Evolutionary conservation across 2,329 filamentous ascomycete species (phyloP).

Genomic region (Fusarium verticillioides): DNA sequence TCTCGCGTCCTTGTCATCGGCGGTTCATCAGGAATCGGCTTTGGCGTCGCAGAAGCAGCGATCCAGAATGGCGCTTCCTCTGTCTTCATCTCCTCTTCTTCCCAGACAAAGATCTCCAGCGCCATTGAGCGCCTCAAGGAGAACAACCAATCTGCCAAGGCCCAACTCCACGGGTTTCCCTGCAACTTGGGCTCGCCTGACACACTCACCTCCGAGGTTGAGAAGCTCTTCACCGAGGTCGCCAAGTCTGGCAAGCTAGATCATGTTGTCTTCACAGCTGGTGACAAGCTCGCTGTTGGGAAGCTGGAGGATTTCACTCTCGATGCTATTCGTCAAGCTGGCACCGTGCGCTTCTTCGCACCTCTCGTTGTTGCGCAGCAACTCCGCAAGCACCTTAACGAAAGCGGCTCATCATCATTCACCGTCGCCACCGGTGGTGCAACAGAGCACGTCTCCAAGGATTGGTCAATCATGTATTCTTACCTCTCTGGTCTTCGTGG

Average conservation of each 20-base stretch:
- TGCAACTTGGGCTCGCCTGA: constrained; percentile 27
- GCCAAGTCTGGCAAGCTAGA: constrained; percentile 30
- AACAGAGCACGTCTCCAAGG: constrained; percentile 23
- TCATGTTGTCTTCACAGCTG: constrained; percentile 37
- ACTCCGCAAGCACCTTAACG: constrained; percentile 27
- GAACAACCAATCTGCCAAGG: constrained; percentile 25
- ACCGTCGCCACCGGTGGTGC: constrained; percentile 32
- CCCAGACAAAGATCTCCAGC: constrained; percentile 12
- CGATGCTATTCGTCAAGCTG: constrained; percentile 26
- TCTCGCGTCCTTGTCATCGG: constrained; percentile 40
- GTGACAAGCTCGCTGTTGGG: constrained; percentile 23
- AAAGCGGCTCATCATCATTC: constrained; percentile 24
- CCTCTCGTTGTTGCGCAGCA: constrained; percentile 35
- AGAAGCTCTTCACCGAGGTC: constrained; percentile 26
- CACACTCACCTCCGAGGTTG: constrained; percentile 19
- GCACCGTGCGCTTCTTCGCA: constrained; percentile 34
- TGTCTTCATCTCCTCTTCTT: constrained; percentile 33
- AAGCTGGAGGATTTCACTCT: constrained; percentile 27
- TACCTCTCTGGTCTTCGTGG: constrained; percentile 30
- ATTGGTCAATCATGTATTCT: constrained; percentile 31
- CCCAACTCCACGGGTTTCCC: constrained; percentile 27
- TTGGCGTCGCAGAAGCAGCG: constrained; percentile 35
- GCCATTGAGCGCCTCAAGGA: constrained; percentile 26
- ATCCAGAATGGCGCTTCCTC: constrained; percentile 27
- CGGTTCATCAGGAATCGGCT: constrained; percentile 37